Evolutionary conservation across 2,329 filamentous ascomycete genomes (phyloP), one percentile per base, ranked within the genome.

Genomic region (Calonectria fujianensis): DNA sequence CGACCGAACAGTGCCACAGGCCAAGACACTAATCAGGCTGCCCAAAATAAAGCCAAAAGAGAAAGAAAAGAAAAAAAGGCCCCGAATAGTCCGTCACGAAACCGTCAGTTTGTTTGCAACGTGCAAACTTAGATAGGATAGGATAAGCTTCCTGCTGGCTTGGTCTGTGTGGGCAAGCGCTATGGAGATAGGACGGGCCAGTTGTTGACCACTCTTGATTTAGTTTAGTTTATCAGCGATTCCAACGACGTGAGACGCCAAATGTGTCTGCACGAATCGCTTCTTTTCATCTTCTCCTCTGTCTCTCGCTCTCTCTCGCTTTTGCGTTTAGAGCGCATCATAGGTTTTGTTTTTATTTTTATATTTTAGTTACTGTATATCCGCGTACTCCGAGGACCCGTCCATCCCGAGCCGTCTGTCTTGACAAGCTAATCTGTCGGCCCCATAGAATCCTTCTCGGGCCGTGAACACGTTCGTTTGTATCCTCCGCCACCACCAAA

Each of bases 391-490:
- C 57, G 31, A 48, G 45, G 9, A 48, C 45, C 20, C 29, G 14
- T 27, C 4, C 27, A 20, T 20, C 18, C 27, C 41, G 27, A 32
- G 31, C n/a, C 57, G 16, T 4, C 35, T 57, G 52, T 35, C 52
- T 57, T 20, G 18, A 57, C 29, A 57, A 57, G 20, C 52, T 27
- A 61, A 61, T 18, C 35, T 35, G 4, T 61, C 57, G 57, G 57
- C 57, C 32, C 57, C 57, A 61, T 61, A 61, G 57, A 61, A 61
- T 61, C 57, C 57, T 39, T 18, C 35, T 39, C 57, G 57, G 57
- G 57, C 35, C 57, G 57, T 61, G 57, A 61, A 61, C 57, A 39
- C 32, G 35, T 61, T 61, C 57, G 35, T 39, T 20, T 39, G 37
- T 29, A 8, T 7, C 8, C 54, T 37, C 54, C 57, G 24, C 57